Evolutionary conservation across 768 basidiomycete species (phyloP), one percentile per base, ranked within the genome.

Genomic region (Pleurotus sapidus): DNA sequence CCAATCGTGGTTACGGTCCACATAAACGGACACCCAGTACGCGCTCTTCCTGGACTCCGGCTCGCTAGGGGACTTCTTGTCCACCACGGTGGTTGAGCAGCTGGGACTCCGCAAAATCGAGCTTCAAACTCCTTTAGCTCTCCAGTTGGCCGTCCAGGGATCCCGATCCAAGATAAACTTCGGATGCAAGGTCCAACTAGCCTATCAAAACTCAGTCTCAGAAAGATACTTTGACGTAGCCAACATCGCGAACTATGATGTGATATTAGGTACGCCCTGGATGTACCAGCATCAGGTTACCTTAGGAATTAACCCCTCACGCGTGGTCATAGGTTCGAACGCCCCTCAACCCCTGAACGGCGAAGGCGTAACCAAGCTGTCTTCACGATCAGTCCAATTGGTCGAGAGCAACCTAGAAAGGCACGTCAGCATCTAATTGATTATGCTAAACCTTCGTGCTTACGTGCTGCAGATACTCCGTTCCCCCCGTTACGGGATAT

Each of bases 61-160:
- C 12, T 77, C 76, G 0, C 50, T 73, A 0, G 68, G 70, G 2
- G 76, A 76, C 50, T 76, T 77, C 46, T 67, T 76, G 57, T 71
- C 71, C 3, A 65, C 69, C 3, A 63, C 58, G 3, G n/a, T 75
- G 4, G 73, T 64, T 5, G 68, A 75, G 55, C 75, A 77, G 58
- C 51, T 77, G 1, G 66, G 68, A 30, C 25, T 74, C 0, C 59
- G 64, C 27, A 53, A 57, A 3, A 57, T 57, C 3, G 57, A 62
- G 11, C 59, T 78, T 6, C 62, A 55, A 7, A 73, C 66, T 43
- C 74, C 74, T 0, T 40, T 77, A n/a, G 57, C 68, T 0, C 49
- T 77, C 0, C 71, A 77, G 18, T 57, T 80, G 5, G 76, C 74
- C 2, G 70, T 74, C 0, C 67, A 71, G 17, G 78, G 76, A 0